These are phyloP conservation scores for Penicillium freii DNA, from an alignment of 2,329 filamentous ascomycete genomes.

Conservation along the genomic window DNA sequence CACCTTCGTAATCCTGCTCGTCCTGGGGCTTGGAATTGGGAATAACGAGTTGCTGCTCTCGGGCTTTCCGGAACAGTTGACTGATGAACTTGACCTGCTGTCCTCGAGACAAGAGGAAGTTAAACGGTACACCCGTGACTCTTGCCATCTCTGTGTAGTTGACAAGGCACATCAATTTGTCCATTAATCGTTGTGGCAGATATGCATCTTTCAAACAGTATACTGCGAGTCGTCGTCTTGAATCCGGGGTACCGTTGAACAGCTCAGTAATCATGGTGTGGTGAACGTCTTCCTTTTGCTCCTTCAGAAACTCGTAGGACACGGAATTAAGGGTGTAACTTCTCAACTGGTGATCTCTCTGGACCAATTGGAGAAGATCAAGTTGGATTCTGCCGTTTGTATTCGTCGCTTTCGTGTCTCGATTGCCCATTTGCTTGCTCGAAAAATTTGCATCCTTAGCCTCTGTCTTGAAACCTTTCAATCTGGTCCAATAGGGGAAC, in stretches of 20 bases:
- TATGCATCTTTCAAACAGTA: slow-evolving; percentile 99
- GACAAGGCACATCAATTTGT: slow-evolving; percentile 96
- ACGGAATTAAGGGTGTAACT: slow-evolving; percentile 98
- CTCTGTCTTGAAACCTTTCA: slow-evolving; percentile 68
- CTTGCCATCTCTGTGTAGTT: slow-evolving; percentile 99
- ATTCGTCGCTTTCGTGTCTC: slow-evolving; percentile 91
- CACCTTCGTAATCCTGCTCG: slow-evolving; percentile 94
- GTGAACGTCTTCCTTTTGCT: slow-evolving; percentile 98
- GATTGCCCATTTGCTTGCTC: slow-evolving; percentile 97
- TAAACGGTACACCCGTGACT: slow-evolving; percentile 98
- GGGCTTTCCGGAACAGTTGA: slow-evolving; percentile 90
- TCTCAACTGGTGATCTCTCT: slow-evolving; percentile 89
- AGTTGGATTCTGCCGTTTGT: slow-evolving; percentile 91
- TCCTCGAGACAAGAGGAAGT: slow-evolving; percentile 83
- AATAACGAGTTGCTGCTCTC: slow-evolving; percentile 90
- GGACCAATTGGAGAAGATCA: slow-evolving; percentile 89
- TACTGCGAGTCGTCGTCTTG: slow-evolving; percentile 81
- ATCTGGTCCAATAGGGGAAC: slow-evolving; percentile 85
- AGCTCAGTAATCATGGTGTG: slow-evolving; percentile 99
- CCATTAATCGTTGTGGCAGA: slow-evolving; percentile 87
- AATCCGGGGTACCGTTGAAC: slow-evolving; percentile 94
- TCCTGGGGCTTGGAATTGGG: slow-evolving; percentile 74
- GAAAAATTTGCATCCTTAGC: slow-evolving; percentile 82
- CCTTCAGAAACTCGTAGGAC: slow-evolving; percentile 87
- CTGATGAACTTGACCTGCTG: slow-evolving; percentile 98